Conservation (phyloP, 129 eudicot genomes). For the Artemisia argyi region DNA sequence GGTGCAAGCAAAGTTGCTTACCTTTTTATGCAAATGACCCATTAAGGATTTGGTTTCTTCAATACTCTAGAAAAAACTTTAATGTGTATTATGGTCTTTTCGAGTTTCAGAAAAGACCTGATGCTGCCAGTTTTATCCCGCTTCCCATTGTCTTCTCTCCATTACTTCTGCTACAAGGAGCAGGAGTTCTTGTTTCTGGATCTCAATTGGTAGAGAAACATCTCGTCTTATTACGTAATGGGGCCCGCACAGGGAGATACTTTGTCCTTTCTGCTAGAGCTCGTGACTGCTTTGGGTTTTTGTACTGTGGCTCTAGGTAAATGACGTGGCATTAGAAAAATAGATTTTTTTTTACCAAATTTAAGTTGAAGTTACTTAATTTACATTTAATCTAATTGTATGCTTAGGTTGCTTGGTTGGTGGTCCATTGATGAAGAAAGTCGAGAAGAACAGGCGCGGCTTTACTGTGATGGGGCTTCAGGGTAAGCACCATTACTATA, state of each 20-base stretch:
- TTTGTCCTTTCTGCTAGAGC: constrained; percentile 48
- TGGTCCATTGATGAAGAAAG: constrained; percentile 92
- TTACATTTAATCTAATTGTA: not conserved
- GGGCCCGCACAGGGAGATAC: constrained; percentile 45
- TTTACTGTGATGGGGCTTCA: constrained; percentile 56
- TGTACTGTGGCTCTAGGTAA: constrained; percentile 83
- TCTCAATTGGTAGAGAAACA: constrained; percentile 61
- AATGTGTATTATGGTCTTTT: constrained; percentile 10
- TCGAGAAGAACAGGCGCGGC: constrained; percentile 80
- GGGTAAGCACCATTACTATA: constrained; percentile 44
- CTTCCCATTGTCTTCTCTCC: constrained; percentile 67
- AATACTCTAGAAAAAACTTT: not conserved
- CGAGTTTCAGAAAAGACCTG: constrained; percentile 57
- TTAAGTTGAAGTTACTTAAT: not conserved
- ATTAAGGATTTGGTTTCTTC: not conserved
- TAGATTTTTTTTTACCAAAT: constrained; percentile 4
- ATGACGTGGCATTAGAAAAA: not conserved
- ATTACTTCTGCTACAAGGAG: constrained; percentile 81
- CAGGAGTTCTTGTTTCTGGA: constrained; percentile 67
- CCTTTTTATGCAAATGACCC: constrained; percentile 15
- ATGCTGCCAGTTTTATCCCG: constrained; percentile 55
- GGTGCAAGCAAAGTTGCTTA: constrained; percentile 10
- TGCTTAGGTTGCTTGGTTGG: constrained; percentile 82
- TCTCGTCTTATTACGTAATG: constrained; percentile 31
- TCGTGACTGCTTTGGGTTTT: constrained; percentile 59